Conservation (phyloP, 2,329 filamentous ascomycete species). For the Paecilomyces dactylethromorphus region DNA sequence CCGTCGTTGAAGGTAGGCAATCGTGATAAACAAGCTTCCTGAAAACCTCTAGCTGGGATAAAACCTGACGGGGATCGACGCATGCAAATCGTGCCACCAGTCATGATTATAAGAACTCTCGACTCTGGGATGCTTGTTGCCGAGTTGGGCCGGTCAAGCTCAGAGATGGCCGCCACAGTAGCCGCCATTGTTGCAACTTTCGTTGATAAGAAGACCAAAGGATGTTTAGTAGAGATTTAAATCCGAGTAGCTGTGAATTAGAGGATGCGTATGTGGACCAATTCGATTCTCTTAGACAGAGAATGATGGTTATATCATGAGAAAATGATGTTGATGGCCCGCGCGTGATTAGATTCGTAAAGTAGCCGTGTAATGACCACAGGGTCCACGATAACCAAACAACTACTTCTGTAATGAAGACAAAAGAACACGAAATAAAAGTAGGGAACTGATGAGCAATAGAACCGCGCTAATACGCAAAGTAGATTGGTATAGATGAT, state of each 20-base stretch:
- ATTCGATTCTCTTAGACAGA: neutral
- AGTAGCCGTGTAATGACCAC: neutral
- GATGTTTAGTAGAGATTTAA: neutral
- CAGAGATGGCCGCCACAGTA: neutral
- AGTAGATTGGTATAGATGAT: neutral
- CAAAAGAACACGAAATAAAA: neutral
- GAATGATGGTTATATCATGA: neutral
- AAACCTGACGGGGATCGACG: slow-evolving; percentile 72
- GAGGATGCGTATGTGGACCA: neutral
- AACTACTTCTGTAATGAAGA: neutral
- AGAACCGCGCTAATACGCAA: neutral
- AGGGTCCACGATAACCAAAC: neutral
- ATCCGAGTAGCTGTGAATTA: neutral
- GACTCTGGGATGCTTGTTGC: slow-evolving; percentile 55
- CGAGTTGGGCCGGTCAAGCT: neutral
- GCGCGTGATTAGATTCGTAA: neutral
- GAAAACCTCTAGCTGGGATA: slow-evolving; percentile 71
- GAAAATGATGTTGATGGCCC: neutral
- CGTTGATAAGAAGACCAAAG: neutral
- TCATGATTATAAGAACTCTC: slow-evolving; percentile 82
- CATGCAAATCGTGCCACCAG: slow-evolving; percentile 81
- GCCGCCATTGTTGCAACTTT: neutral
- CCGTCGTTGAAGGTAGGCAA: slow-evolving; percentile 81
- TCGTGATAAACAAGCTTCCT: slow-evolving; percentile 74
- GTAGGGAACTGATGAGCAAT: neutral